A percentile compares a stretch with the other conserved stretches of the same genome.
Evolutionary conservation across 805 yeast species (phyloP).

Genomic region (Schizosaccharomyces japonicus): DNA sequence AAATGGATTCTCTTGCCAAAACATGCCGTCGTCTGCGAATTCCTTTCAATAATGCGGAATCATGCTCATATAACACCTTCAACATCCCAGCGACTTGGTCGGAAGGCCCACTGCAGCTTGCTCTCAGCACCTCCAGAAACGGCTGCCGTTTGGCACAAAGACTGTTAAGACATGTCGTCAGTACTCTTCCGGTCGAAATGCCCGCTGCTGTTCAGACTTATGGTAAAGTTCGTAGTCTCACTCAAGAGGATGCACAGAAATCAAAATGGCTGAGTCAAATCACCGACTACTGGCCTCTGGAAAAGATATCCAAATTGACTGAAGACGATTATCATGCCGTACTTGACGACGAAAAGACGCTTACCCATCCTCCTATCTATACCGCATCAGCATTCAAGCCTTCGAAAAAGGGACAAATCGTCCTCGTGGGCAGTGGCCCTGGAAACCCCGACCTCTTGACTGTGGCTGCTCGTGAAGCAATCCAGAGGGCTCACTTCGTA

Average conservation of each 20-base stretch:
- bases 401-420: conserved; percentile 30
- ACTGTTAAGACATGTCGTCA: conserved; percentile 46
- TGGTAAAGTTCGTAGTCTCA: not conserved
- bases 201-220: conserved; percentile 19
- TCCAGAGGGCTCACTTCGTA: conserved; percentile 57
- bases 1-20: conserved; percentile 18
- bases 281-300: conserved; percentile 71
- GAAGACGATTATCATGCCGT: conserved; percentile 22
- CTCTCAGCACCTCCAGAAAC: conserved; percentile 66
- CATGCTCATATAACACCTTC: conserved; percentile 49
- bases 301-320: conserved; percentile 33
- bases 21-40: conserved; percentile 23
- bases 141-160: conserved; percentile 73
- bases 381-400: not conserved
- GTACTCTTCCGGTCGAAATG: conserved; percentile 40
- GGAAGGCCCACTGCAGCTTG: conserved; percentile 55
- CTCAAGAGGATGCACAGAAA: conserved; percentile 20
- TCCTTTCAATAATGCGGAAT: conserved; percentile 61
- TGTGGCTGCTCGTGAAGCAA: conserved; percentile 60
- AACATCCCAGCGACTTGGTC: conserved; percentile 46
- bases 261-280: conserved; percentile 72
- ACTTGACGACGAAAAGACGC: not conserved
- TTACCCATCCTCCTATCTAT: not conserved
- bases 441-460: conserved; percentile 68
- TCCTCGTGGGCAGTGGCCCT: conserved; percentile 88